Evolutionary conservation across 2,329 filamentous ascomycete species (phyloP).

Genomic region (Alternaria sp.): DNA sequence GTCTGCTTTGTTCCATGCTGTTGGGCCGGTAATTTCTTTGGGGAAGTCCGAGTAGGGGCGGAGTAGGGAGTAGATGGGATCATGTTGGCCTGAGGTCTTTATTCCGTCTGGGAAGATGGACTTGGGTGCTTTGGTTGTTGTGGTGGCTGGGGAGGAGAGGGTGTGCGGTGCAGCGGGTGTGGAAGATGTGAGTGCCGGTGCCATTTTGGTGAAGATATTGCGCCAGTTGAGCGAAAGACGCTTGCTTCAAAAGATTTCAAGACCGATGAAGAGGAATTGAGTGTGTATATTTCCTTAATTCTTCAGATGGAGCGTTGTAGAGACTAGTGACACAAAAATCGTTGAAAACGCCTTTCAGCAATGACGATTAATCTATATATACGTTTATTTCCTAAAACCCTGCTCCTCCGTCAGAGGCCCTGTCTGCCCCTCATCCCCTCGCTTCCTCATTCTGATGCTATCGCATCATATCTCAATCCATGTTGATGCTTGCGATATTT

Average conservation of each 20-base stretch:
- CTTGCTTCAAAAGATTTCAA: not conserved
- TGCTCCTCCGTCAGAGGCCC: conserved; percentile 22
- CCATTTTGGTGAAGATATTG: conserved; percentile 37
- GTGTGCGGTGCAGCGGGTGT: conserved; percentile 52
- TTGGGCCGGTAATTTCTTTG: conserved; percentile 72
- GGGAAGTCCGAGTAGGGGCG: conserved; percentile 75
- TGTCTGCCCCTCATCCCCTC: conserved; percentile 19
- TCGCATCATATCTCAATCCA: conserved; percentile 25
- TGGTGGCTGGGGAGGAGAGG: conserved; percentile 41
- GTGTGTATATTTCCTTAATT: not conserved
- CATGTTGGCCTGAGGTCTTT: conserved; percentile 75
- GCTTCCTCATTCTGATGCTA: conserved; percentile 8
- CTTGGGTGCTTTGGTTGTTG: conserved; percentile 50
- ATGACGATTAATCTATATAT: conserved; percentile 3
- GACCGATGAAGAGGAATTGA: no score
- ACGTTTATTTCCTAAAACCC: not conserved
- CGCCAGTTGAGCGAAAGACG: not conserved
- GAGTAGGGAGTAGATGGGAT: conserved; percentile 71
- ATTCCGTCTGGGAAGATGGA: conserved; percentile 70
- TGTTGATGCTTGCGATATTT: conserved; percentile 38
- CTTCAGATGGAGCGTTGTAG: not conserved
- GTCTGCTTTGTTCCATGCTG: conserved; percentile 74
- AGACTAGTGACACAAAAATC: not conserved
- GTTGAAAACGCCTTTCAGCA: not conserved
- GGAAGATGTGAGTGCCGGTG: conserved; percentile 53